Conservation (phyloP, 768 basidiomycete genomes). For the Cystofilobasidium bisporidii region DNA sequence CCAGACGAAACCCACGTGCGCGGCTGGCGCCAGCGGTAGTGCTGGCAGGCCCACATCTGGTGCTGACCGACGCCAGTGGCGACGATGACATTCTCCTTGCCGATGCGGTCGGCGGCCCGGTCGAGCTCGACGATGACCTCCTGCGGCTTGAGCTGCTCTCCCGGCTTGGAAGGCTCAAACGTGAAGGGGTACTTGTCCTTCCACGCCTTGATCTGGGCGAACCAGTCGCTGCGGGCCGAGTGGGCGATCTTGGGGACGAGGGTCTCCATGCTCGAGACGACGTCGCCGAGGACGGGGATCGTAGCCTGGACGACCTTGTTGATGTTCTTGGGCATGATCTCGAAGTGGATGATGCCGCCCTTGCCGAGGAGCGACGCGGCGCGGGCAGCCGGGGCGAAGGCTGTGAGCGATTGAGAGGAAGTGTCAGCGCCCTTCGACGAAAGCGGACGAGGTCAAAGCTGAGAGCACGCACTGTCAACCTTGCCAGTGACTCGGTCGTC, state of each 20-base stretch:
- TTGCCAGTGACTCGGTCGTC: slow-evolving; percentile 97
- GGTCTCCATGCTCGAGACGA: slow-evolving; percentile 65
- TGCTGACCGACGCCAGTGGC: slow-evolving; percentile 97
- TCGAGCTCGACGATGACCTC: slow-evolving; percentile 92
- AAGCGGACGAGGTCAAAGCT: background rate
- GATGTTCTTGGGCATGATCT: slow-evolving; percentile 96
- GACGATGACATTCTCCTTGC: slow-evolving; percentile 73
- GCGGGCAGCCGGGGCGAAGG: slow-evolving; percentile 82
- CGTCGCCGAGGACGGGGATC: slow-evolving; percentile 89
- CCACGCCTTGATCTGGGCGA: slow-evolving; percentile 69
- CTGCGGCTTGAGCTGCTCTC: slow-evolving; percentile 81
- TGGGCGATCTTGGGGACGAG: slow-evolving; percentile 66
- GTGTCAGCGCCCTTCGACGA: slow-evolving; percentile 5
- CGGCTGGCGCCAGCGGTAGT: slow-evolving; percentile 82
- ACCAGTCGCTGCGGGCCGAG: slow-evolving; percentile 66
- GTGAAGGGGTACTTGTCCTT: slow-evolving; percentile 85
- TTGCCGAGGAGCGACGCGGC: slow-evolving; percentile 74
- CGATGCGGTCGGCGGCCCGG: slow-evolving; percentile 51
- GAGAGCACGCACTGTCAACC: slow-evolving; percentile 47
- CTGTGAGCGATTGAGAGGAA: slow-evolving; percentile 28
- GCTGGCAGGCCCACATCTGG: slow-evolving; percentile 99
- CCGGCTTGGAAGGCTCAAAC: slow-evolving; percentile 56
- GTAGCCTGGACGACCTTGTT: slow-evolving; percentile 97
- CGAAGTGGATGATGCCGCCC: slow-evolving; percentile 98
- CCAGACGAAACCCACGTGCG: slow-evolving; percentile 53